These are phyloP conservation scores for Gnaphalium uliginosum DNA, from an alignment of 129 eudicot species.

Conservation along the genomic window DNA sequence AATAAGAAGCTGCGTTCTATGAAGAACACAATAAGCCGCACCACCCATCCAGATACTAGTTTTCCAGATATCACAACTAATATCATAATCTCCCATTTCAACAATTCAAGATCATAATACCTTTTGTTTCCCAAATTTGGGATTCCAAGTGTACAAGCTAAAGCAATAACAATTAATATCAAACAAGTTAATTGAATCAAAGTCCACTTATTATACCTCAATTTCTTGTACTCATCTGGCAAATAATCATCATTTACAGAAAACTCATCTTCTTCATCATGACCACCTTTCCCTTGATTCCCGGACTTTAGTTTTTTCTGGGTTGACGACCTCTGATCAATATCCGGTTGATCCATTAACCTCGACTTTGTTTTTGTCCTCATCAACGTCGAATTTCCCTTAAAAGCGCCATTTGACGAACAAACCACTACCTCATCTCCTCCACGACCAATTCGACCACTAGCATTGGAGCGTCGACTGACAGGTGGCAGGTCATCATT, in stretches of 20 bases:
- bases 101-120: slow-evolving; percentile 37
- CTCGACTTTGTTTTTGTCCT: slow-evolving; percentile 61
- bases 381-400: slow-evolving; percentile 42
- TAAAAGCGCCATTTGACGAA: slow-evolving; percentile 34
- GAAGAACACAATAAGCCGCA: slow-evolving; percentile 47
- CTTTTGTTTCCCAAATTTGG: slow-evolving; percentile 14
- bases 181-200: slow-evolving; percentile 50
- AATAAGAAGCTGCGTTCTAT: slow-evolving; percentile 54
- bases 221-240: slow-evolving; percentile 58
- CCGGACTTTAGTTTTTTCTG: not conserved
- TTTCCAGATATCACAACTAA: slow-evolving; percentile 59
- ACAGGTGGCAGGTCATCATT: slow-evolving; percentile 28
- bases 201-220: slow-evolving; percentile 51
- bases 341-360: slow-evolving; percentile 58
- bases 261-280: slow-evolving; percentile 42
- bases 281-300: slow-evolving; percentile 37
- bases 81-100: slow-evolving; percentile 70
- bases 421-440: slow-evolving; percentile 38
- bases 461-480: slow-evolving; percentile 41
- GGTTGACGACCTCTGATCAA: not conserved
- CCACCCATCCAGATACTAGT: slow-evolving; percentile 61
- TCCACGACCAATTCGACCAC: slow-evolving; percentile 19
- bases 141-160: slow-evolving; percentile 53
- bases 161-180: slow-evolving; percentile 40
- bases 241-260: slow-evolving; percentile 48